These are phyloP conservation scores for Nymphaea colorata DNA, from an alignment of 164 flowering plant species.

Conservation along the genomic window DNA sequence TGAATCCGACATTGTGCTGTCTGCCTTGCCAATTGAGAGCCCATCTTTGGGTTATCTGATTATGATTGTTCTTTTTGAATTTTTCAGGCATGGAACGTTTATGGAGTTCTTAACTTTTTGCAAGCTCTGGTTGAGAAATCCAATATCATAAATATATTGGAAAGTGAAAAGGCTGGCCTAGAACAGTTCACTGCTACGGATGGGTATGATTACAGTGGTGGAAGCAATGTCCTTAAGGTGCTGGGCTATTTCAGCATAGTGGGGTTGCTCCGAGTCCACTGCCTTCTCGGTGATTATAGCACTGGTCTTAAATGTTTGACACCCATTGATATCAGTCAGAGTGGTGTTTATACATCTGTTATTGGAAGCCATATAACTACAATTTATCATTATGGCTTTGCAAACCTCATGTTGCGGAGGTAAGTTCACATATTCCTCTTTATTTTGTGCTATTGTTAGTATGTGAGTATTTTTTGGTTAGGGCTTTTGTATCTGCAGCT, in stretches of 20 bases:
- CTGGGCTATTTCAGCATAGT: conserved; percentile 98
- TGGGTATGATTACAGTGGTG: conserved; percentile 95
- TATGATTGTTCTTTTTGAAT: not conserved
- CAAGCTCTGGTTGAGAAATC: conserved; percentile 99
- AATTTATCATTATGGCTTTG: conserved; percentile 93
- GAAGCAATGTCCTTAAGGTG: conserved; percentile 95
- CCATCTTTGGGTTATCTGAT: too few relatives aligned
- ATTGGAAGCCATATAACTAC: conserved; percentile 94
- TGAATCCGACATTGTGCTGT: too few relatives aligned
- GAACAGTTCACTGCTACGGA: conserved; percentile 90
- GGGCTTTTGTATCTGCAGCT: not conserved
- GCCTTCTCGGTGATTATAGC: conserved; percentile 93
- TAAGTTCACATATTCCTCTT: conserved; percentile 15
- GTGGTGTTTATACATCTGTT: conserved; percentile 86
- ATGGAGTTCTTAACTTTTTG: conserved; percentile 88
- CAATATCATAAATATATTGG: conserved; percentile 63
- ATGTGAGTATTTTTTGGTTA: not conserved
- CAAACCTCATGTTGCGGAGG: conserved; percentile 95
- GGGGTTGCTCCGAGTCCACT: conserved; percentile 91
- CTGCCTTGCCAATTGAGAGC: too few relatives aligned
- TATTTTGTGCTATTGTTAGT: not conserved
- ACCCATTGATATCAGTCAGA: conserved; percentile 88
- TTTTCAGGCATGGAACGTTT: conserved; percentile 91
- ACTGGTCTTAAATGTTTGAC: conserved; percentile 88
- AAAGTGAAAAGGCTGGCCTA: conserved; percentile 86